Conservation (phyloP, 2,329 filamentous ascomycete species). For the Polychaeton citri region DNA sequence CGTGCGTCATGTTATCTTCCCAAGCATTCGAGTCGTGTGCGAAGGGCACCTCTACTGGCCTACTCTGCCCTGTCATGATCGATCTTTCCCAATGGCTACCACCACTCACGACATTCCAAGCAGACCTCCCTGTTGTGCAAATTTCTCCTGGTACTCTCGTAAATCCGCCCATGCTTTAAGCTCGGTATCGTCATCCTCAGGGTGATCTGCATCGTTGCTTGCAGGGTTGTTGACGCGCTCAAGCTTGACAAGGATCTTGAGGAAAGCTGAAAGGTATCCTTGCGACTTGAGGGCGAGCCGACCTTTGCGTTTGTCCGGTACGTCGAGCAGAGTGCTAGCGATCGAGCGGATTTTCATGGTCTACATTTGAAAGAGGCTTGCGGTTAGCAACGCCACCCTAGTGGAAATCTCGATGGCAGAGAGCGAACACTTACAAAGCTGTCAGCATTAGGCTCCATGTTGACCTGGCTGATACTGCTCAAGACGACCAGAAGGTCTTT, state of each 20-base stretch:
- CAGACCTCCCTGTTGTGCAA: conserved; percentile 52
- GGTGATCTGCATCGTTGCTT: conserved; percentile 20
- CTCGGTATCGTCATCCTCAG: conserved; percentile 58
- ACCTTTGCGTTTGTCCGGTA: conserved; percentile 40
- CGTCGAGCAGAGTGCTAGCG: conserved; percentile 63
- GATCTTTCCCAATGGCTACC: too few species aligned
- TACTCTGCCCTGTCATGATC: too few species aligned
- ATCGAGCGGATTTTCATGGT: conserved; percentile 78
- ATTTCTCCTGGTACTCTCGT: conserved; percentile 62
- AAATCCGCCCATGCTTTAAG: conserved; percentile 66
- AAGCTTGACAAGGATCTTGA: conserved; percentile 61
- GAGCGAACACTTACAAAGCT: conserved; percentile 46
- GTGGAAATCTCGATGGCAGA: background rate
- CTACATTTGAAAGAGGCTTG: too few species aligned
- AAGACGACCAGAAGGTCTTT: conserved; percentile 65
- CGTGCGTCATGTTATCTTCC: too few species aligned
- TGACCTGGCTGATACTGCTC: conserved; percentile 65
- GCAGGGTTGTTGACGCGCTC: conserved; percentile 46
- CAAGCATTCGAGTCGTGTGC: too few species aligned
- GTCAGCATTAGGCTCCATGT: conserved; percentile 62
- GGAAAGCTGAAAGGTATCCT: conserved; percentile 56
- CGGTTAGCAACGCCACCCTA: too few species aligned
- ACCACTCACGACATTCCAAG: conserved; percentile 8
- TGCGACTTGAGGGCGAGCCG: conserved; percentile 47
- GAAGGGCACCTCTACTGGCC: too few species aligned